Evolutionary conservation across 208 protist genomes (phyloP).

Genomic region (Zelonia costaricensis): DNA sequence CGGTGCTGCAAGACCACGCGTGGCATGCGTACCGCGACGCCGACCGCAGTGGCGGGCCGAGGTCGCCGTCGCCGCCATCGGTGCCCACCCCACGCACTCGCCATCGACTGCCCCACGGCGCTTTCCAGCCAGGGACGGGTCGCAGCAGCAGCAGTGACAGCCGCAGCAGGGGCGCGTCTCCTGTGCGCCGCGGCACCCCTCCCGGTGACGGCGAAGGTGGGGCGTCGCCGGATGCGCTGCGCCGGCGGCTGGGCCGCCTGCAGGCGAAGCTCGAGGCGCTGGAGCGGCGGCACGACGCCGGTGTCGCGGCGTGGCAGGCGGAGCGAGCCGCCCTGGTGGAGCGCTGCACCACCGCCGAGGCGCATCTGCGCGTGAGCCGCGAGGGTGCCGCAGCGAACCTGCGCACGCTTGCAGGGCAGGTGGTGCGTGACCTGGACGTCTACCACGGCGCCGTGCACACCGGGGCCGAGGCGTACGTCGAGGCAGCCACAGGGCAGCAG

Average conservation of each 20-base stretch:
- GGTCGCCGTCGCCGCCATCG: not conserved
- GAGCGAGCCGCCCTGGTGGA: constrained; percentile 10
- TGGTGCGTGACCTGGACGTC: constrained; percentile 15
- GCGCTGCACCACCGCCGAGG: constrained; percentile 6
- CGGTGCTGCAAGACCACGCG: not conserved
- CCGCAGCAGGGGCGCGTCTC: too few species aligned
- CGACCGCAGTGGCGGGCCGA: not conserved
- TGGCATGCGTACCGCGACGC: too few species aligned
- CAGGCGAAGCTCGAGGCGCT: constrained; percentile 7
- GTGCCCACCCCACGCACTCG: too few species aligned
- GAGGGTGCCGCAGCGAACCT: not conserved
- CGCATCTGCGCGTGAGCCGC: constrained; percentile 3
- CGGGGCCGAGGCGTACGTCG: constrained; percentile 5
- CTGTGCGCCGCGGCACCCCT: not conserved
- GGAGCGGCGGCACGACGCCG: constrained; percentile 9
- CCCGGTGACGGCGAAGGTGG: too few species aligned
- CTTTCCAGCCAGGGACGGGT: too few species aligned
- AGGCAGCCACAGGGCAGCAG: not conserved
- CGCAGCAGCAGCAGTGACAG: too few species aligned
- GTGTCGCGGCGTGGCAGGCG: constrained; percentile 14
- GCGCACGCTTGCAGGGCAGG: constrained; percentile 16
- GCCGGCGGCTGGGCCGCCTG: too few species aligned
- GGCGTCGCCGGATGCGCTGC: too few species aligned
- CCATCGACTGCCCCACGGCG: too few species aligned
- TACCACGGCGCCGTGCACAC: constrained; percentile 6